These are phyloP conservation scores for Exophiala calicioides DNA, from an alignment of 2,329 filamentous ascomycete species.

Conservation along the genomic window DNA sequence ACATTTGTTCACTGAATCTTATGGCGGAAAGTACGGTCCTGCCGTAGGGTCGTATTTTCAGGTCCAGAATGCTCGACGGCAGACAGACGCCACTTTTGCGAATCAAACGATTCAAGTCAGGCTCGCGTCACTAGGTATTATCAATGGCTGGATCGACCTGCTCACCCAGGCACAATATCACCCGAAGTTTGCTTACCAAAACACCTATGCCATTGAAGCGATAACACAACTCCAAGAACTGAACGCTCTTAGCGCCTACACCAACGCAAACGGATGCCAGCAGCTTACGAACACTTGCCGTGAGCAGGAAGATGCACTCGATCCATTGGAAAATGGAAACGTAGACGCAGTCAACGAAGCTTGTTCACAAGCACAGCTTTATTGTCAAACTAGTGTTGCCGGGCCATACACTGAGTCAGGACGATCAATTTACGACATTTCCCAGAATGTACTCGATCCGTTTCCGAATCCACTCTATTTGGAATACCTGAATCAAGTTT, in stretches of 20 bases:
- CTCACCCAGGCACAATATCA: slow-evolving; percentile 54
- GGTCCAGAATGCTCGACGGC: slow-evolving; percentile 61
- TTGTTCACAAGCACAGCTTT: slow-evolving; percentile 32
- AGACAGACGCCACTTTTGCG: slow-evolving; percentile 51
- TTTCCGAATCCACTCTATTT: slow-evolving; percentile 59
- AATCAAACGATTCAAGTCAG: slow-evolving; percentile 27
- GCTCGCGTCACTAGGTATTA: slow-evolving; percentile 64
- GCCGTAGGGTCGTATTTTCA: slow-evolving; percentile 61
- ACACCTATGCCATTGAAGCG: slow-evolving; percentile 62
- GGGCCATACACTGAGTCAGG: slow-evolving; percentile 40
- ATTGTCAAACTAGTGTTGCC: slow-evolving; percentile 41
- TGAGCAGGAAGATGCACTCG: slow-evolving; percentile 25
- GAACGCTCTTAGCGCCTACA: slow-evolving; percentile 30
- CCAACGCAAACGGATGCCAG: slow-evolving; percentile 29
- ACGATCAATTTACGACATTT: slow-evolving; percentile 57
- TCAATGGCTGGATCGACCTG: slow-evolving; percentile 71
- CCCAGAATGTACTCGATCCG: slow-evolving; percentile 56
- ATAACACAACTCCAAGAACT: slow-evolving; percentile 43
- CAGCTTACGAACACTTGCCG: slow-evolving; percentile 31
- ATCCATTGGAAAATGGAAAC: slow-evolving; percentile 30
- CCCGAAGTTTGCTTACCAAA: slow-evolving; percentile 42
- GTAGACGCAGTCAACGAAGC: slow-evolving; percentile 29
- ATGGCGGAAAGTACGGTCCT: slow-evolving; percentile 70
- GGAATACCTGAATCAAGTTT: slow-evolving; percentile 59
- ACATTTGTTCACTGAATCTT: slow-evolving; percentile 69